These are phyloP conservation scores for Scheffersomyces amazonensis DNA, from an alignment of 805 yeast species.

Conservation along the genomic window DNA sequence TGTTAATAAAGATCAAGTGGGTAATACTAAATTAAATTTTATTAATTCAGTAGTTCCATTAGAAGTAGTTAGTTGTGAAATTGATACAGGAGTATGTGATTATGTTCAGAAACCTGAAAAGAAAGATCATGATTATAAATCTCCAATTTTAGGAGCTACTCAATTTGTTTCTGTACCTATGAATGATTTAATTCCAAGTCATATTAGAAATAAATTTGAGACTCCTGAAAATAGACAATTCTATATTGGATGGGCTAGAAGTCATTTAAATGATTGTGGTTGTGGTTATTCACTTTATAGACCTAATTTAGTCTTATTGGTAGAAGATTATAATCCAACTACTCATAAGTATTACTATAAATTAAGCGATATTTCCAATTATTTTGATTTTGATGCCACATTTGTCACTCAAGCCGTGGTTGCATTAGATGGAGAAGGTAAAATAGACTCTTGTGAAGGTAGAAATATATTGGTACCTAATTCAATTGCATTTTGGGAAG, in stretches of 20 bases:
- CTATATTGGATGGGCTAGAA: constrained; percentile 40
- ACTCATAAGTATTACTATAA: constrained; percentile 13
- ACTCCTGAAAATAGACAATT: constrained; percentile 25
- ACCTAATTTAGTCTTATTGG: constrained; percentile 35
- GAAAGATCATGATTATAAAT: constrained; percentile 16
- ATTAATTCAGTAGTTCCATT: constrained; percentile 25
- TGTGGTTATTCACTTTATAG: constrained; percentile 39
- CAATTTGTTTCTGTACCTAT: constrained; percentile 21
- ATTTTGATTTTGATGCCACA: constrained; percentile 27
- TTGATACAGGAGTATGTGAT: constrained; percentile 25
- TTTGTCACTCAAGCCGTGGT: constrained; percentile 21
- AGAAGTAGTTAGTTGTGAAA: constrained; percentile 26
- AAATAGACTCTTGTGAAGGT: constrained; percentile 24
- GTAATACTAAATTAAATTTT: constrained; percentile 14
- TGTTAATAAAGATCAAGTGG: neutral
- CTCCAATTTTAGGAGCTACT: constrained; percentile 37
- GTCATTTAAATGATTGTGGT: constrained; percentile 36
- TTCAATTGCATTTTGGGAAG: constrained; percentile 29
- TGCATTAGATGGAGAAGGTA: constrained; percentile 15
- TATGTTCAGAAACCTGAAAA: constrained; percentile 15
- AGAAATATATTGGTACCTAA: constrained; percentile 34
- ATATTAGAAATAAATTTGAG: constrained; percentile 7
- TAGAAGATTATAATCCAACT: constrained; percentile 21
- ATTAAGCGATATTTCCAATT: constrained; percentile 25
- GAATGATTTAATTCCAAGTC: constrained; percentile 12